Conservation (phyloP, 352 stramenopile genomes). For the Pythium aquatile region DNA sequence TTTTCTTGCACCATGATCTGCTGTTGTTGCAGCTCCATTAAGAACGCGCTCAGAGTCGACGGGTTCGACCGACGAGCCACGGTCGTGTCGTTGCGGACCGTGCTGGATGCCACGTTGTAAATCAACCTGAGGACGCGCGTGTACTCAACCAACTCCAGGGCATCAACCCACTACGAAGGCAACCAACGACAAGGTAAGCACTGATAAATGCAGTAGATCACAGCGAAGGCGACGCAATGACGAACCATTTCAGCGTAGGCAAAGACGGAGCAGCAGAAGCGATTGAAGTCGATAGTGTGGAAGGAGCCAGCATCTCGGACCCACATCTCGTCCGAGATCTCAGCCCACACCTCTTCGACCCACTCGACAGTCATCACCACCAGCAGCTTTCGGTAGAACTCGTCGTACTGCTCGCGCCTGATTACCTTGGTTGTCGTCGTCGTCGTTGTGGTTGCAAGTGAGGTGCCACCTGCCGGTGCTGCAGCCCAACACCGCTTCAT, state of each 20-base stretch:
- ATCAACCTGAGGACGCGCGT: constrained; percentile 31
- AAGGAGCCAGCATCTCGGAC: constrained; percentile 34
- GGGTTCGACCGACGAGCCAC: constrained; percentile 24
- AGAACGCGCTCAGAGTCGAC: constrained; percentile 28
- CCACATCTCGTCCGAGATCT: constrained; percentile 41
- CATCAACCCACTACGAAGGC: constrained; percentile 32
- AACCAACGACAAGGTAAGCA: not conserved
- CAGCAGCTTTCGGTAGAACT: constrained; percentile 37
- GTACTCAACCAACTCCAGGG: constrained; percentile 31
- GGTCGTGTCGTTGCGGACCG: not conserved
- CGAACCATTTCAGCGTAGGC: constrained; percentile 53
- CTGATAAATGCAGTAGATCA: not conserved
- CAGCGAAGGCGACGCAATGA: not conserved
- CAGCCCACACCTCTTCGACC: constrained; percentile 37
- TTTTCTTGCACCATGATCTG: constrained; percentile 19
- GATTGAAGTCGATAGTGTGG: constrained; percentile 35
- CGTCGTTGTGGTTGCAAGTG: not conserved
- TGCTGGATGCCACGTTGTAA: constrained; percentile 15
- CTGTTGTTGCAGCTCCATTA: constrained; percentile 22
- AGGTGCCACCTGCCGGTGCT: not conserved
- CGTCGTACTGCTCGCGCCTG: constrained; percentile 17
- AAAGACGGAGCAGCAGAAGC: constrained; percentile 64
- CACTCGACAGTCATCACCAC: constrained; percentile 50
- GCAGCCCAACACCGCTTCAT: constrained; percentile 17
- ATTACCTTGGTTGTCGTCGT: not conserved